These are phyloP conservation scores for Claviceps quebecensis DNA, from an alignment of 2,329 filamentous ascomycete species.

Conservation along the genomic window DNA sequence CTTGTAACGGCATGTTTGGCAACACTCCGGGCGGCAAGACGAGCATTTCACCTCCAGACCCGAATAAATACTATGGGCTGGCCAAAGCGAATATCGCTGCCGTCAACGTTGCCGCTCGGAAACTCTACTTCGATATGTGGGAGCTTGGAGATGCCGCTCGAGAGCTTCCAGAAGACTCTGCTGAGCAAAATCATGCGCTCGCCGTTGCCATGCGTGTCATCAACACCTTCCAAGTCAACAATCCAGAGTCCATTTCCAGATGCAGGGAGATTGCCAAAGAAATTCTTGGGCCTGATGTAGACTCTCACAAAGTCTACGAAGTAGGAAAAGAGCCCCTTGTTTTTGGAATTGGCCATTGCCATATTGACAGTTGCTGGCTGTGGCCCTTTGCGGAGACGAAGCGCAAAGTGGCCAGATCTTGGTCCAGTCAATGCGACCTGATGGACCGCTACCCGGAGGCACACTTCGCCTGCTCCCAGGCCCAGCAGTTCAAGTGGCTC, in stretches of 20 bases:
- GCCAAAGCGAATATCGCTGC: slow-evolving; percentile 72
- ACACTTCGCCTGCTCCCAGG: slow-evolving; percentile 82
- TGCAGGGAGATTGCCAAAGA: slow-evolving; percentile 71
- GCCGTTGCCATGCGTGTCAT: slow-evolving; percentile 79
- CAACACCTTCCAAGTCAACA: slow-evolving; percentile 70
- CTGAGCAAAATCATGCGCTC: slow-evolving; percentile 77
- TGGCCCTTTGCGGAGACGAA: slow-evolving; percentile 98
- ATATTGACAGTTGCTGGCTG: slow-evolving; percentile 96
- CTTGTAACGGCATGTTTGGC: slow-evolving; percentile 97
- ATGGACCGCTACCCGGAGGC: slow-evolving; percentile 93
- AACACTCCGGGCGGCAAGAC: slow-evolving; percentile 68
- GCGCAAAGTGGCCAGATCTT: slow-evolving; percentile 87
- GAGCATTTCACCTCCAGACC: slow-evolving; percentile 73
- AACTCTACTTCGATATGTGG: slow-evolving; percentile 86
- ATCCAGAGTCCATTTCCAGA: slow-evolving; percentile 62
- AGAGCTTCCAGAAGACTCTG: slow-evolving; percentile 78
- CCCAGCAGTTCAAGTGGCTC: slow-evolving; percentile 97
- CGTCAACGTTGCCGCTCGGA: slow-evolving; percentile 72
- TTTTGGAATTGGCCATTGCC: slow-evolving; percentile 85
- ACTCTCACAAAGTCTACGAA: slow-evolving; percentile 74
- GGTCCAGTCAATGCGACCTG: slow-evolving; percentile 91
- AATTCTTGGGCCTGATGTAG: slow-evolving; percentile 68
- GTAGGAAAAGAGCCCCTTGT: slow-evolving; percentile 62
- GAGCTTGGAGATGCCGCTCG: slow-evolving; percentile 85
- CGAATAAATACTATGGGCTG: slow-evolving; percentile 70